Evolutionary conservation across 139 green algal genomes (phyloP), one percentile per base, ranked within the genome.

Genomic region (Astrephomene gubernaculifera): DNA sequence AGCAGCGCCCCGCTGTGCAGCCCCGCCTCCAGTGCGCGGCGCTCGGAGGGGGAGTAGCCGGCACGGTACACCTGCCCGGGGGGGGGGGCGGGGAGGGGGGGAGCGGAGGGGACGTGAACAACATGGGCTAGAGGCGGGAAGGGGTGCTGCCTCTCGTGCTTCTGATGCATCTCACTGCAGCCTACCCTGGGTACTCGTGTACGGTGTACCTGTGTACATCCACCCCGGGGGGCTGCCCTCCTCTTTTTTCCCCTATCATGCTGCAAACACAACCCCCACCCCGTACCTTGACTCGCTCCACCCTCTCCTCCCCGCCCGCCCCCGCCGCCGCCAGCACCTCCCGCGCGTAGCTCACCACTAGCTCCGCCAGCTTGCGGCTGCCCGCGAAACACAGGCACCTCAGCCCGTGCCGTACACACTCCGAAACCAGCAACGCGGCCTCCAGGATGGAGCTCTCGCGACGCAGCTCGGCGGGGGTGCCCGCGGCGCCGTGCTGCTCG

Each of bases 381-480:
- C 96, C 96, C 91, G 97, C 99, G 86, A 99, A 99, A 17, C 97
- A 97, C 25, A 99, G 94, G 35, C 93, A 98, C 39, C 94, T 83
- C 73, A 98, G 86, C 9, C 94, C 93, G 87, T 99, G 97, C 90
- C 97, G 95, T 22, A 98, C 90, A 65, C 94, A 96, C 91, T 99
- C 96, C 27, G 95, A 92, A 78, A 98, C 91, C 82, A 97, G 85
- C 67, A 94, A 65, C 4, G 90, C 71, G 29, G 97, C 91, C 89
- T 99, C 97, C 75, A 99, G 94, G 39, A 99, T 99, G 41, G 97
- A 95, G 79, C 87, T 94, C 54, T 88, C 87, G 22, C 92, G 86
- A 29, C 84, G 68, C 83, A 90, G 41, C 52, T 94, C 90, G 6
- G 74, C 38, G 1, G 87, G 60, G 21, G 89, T 92, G n/a, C 92